Conservation (phyloP, 331 rosid species). For the Acacia pycnantha region DNA sequence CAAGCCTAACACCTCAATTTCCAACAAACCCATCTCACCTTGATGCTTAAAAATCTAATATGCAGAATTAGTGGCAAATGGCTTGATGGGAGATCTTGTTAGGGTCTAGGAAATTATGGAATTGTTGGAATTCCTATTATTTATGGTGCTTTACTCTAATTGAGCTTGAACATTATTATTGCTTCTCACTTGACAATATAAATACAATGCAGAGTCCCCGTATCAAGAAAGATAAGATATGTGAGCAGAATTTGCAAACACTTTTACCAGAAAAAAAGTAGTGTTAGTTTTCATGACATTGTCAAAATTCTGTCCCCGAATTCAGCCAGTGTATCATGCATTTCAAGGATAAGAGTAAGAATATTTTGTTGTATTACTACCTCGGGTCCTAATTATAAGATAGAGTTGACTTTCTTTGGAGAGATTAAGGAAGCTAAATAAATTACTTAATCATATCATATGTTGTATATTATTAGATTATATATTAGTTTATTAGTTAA, state of each 20-base stretch:
- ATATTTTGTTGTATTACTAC: too few relatives aligned
- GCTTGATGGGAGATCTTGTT: background rate
- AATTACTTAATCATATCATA: too few relatives aligned
- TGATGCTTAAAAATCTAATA: background rate
- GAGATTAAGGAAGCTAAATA: too few relatives aligned
- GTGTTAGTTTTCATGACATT: constrained; percentile 58
- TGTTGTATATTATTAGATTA: too few relatives aligned
- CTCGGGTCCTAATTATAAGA: too few relatives aligned
- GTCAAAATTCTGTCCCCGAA: constrained; percentile 63
- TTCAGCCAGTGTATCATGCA: constrained; percentile 45
- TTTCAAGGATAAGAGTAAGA: constrained; percentile 33
- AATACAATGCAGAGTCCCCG: constrained; percentile 63
- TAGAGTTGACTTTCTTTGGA: too few relatives aligned
- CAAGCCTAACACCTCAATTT: background rate
- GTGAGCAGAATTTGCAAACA: constrained; percentile 70
- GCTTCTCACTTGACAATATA: constrained; percentile 14
- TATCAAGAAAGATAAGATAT: constrained; percentile 53
- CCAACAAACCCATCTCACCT: background rate
- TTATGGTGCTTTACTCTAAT: background rate
- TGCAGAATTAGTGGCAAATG: background rate
- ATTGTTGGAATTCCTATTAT: background rate
- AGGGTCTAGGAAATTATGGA: constrained; percentile 9
- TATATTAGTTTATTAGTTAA: too few relatives aligned
- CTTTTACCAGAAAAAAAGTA: constrained; percentile 55
- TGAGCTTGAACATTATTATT: background rate